A percentile compares a stretch with the other conserved stretches of the same genome.
phyloP scores from a whole-genome alignment of 495 filamentous ascomycete genomes.

The Daldinia vernicosa region DNA sequence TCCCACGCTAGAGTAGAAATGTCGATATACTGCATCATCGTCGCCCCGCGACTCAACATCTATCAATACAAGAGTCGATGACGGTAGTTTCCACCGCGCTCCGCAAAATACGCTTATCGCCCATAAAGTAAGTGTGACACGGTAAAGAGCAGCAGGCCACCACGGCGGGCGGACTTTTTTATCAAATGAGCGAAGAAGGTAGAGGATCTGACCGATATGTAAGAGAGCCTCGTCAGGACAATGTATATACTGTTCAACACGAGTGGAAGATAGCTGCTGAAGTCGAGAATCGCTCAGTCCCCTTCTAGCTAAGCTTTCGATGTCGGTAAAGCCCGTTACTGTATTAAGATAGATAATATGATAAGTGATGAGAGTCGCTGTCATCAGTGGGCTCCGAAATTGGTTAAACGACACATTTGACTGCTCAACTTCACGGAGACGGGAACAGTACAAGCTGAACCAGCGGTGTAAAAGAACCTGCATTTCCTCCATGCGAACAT shows the following conservation, averaged over 20 bases:
- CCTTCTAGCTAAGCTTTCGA: conserved; percentile 15
- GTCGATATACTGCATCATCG: neutral
- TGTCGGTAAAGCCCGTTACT: conserved; percentile 13
- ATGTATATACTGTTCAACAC: conserved; percentile 6
- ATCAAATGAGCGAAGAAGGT: conserved; percentile 14
- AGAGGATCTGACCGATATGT: conserved; percentile 13
- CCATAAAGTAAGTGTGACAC: conserved; percentile 14
- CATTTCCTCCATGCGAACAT: conserved; percentile 22
- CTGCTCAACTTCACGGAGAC: neutral
- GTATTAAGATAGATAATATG: conserved; percentile 16
- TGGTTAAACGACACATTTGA: neutral
- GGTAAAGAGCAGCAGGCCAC: conserved; percentile 23
- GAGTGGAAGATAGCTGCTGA: neutral
- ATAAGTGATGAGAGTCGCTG: conserved; percentile 16
- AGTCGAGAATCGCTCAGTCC: conserved; percentile 9
- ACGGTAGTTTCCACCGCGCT: neutral
- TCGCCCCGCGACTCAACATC: conserved; percentile 7
- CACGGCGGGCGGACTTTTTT: conserved; percentile 15
- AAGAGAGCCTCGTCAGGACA: conserved; percentile 14
- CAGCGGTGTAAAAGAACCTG: conserved; percentile 12
- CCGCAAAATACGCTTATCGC: conserved; percentile 19
- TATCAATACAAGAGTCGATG: conserved; percentile 7
- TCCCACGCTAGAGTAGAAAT: neutral
- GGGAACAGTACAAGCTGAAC: conserved; percentile 11
- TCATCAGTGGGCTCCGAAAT: conserved; percentile 4